Percentiles rank a stretch among this genome's conserved stretches.
These are phyloP conservation scores for Epicoccum sorghinum DNA, from an alignment of 2,329 filamentous ascomycete species.

Conservation along the genomic window DNA sequence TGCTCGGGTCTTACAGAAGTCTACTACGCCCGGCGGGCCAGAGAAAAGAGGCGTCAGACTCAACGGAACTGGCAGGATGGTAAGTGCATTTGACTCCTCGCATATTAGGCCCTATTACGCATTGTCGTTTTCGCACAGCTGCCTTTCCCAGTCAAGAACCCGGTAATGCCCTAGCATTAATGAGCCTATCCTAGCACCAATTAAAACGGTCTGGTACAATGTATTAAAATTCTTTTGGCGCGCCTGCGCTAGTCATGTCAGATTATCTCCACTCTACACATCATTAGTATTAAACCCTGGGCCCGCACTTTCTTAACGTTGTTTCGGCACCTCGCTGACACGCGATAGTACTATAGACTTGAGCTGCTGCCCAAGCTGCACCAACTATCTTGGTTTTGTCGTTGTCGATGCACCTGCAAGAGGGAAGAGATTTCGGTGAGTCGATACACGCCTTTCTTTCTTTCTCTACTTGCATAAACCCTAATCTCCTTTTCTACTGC, in stretches of 20 bases:
- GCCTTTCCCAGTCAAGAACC: conserved; percentile 34
- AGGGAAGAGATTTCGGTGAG: conserved; percentile 45
- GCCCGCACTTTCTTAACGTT: conserved; percentile 8
- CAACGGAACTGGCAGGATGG: conserved; percentile 46
- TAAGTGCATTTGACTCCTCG: conserved; percentile 36
- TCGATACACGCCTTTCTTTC: conserved; percentile 12
- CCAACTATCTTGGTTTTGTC: conserved; percentile 30
- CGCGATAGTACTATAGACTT: conserved; percentile 11
- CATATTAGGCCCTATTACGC: conserved; percentile 24
- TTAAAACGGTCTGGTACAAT: conserved; percentile 29
- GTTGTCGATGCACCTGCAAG: conserved; percentile 35
- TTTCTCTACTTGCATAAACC: background rate
- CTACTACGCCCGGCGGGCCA: conserved; percentile 33
- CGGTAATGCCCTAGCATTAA: conserved; percentile 39
- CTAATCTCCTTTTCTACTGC: background rate
- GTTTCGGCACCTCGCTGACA: conserved; percentile 13
- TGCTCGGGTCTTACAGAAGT: conserved; percentile 43
- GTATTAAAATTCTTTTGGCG: conserved; percentile 47
- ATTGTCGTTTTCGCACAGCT: conserved; percentile 38
- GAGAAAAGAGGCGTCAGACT: conserved; percentile 35
- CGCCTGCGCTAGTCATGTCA: conserved; percentile 40
- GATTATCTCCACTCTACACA: conserved; percentile 47
- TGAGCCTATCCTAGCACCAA: conserved; percentile 43
- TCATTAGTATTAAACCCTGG: conserved; percentile 43
- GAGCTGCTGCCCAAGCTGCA: conserved; percentile 11